phyloP scores from a whole-genome alignment of 257 asterid species.

The Nicotiana attenuata region DNA sequence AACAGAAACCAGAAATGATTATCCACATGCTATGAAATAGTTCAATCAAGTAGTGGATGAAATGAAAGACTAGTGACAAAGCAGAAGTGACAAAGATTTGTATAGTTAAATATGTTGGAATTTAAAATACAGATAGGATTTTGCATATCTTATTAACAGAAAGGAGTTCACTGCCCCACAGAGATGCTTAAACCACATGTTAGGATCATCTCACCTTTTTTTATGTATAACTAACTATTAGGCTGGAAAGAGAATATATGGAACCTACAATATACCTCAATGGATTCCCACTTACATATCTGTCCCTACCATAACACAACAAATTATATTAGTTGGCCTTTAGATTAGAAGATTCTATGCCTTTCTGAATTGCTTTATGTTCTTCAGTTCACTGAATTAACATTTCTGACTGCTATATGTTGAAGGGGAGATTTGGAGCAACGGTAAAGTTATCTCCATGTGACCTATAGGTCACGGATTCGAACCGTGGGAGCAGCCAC shows the following conservation, averaged over 20 bases:
- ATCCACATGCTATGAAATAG: background rate
- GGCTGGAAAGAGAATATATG: slow-evolving; percentile 25
- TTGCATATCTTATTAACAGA: background rate
- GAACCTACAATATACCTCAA: slow-evolving; percentile 13
- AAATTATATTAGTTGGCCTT: slow-evolving; percentile 12
- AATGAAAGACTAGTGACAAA: background rate
- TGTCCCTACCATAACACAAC: slow-evolving; percentile 12
- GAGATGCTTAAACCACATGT: slow-evolving; percentile 32
- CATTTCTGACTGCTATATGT: background rate
- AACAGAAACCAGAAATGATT: background rate
- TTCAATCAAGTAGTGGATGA: background rate
- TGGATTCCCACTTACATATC: slow-evolving; percentile 25
- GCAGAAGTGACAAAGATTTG: background rate
- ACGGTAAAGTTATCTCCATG: no score
- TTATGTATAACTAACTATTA: slow-evolving; percentile 19
- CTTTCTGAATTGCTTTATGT: background rate
- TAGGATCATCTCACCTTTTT: slow-evolving; percentile 19
- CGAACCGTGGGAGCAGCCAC: no score
- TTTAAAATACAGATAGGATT: slow-evolving; percentile 9
- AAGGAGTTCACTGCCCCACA: slow-evolving; percentile 32
- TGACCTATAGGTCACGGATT: no score
- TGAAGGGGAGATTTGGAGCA: no score
- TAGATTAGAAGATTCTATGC: slow-evolving; percentile 2
- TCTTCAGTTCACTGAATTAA: background rate
- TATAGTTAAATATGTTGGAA: background rate